phyloP scores from a whole-genome alignment of 2,329 filamentous ascomycete species.

The Fonsecaea monophora region DNA sequence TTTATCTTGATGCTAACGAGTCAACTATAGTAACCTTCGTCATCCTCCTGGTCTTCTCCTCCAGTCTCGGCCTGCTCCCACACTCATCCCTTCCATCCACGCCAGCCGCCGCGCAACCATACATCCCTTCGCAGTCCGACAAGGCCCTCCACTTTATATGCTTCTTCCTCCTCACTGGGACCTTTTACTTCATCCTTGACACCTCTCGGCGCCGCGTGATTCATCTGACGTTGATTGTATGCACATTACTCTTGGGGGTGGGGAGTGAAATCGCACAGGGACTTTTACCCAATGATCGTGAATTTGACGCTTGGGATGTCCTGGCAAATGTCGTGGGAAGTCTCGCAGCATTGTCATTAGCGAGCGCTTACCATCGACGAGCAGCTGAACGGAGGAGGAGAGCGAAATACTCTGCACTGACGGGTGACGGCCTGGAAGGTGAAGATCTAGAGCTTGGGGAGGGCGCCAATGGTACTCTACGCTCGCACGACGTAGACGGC shows the following conservation, averaged over 20 bases:
- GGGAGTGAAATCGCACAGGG: slow-evolving; percentile 65
- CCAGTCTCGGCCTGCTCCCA: slow-evolving; percentile 77
- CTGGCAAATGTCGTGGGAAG: slow-evolving; percentile 86
- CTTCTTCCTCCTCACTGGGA: slow-evolving; percentile 83
- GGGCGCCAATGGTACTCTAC: slow-evolving; percentile 22
- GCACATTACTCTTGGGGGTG: slow-evolving; percentile 67
- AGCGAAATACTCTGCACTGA: slow-evolving; percentile 74
- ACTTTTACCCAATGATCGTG: slow-evolving; percentile 73
- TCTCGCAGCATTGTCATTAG: slow-evolving; percentile 72
- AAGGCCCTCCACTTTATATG: slow-evolving; percentile 85
- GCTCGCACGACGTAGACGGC: slow-evolving; percentile 5
- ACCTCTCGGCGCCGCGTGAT: slow-evolving; percentile 83
- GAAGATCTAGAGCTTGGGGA: slow-evolving; percentile 75
- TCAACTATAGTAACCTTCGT: slow-evolving; percentile 65
- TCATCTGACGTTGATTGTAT: slow-evolving; percentile 81
- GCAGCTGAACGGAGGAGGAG: slow-evolving; percentile 88
- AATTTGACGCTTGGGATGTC: slow-evolving; percentile 83
- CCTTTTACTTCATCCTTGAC: slow-evolving; percentile 97
- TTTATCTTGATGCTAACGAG: slow-evolving; percentile 25
- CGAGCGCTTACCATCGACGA: slow-evolving; percentile 90
- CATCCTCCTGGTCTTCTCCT: slow-evolving; percentile 74
- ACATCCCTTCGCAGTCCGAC: slow-evolving; percentile 73
- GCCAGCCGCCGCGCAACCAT: slow-evolving; percentile 46
- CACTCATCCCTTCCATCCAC: slow-evolving; percentile 47
- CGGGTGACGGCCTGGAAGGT: slow-evolving; percentile 55